phyloP scores from a whole-genome alignment of 768 basidiomycete genomes.

The Gloeophyllum trabeum region DNA sequence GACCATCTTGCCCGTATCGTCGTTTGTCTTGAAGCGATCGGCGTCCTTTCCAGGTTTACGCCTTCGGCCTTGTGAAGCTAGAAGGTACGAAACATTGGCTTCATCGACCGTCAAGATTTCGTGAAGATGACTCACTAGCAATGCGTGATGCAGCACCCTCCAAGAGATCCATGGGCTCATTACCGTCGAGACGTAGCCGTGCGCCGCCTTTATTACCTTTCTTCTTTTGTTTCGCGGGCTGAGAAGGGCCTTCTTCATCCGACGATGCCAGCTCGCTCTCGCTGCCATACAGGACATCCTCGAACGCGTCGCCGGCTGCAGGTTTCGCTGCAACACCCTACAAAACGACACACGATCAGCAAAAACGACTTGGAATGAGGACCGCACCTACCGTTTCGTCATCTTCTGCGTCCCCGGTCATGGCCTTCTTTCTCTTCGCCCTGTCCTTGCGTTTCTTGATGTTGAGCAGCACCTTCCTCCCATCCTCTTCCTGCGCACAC shows the following conservation, averaged over 20 bases:
- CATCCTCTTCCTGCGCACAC: conserved; percentile 66
- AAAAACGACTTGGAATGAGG: no score
- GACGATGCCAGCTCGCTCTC: conserved; percentile 81
- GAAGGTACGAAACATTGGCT: conserved; percentile 1
- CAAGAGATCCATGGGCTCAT: conserved; percentile 92
- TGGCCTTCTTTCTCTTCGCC: conserved; percentile 78
- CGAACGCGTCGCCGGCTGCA: conserved; percentile 79
- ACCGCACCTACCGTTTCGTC: conserved; percentile 32
- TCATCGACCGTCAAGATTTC: no score
- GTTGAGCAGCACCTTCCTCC: conserved; percentile 81
- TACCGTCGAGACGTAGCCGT: conserved; percentile 76
- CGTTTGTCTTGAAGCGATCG: conserved; percentile 77
- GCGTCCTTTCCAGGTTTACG: conserved; percentile 84
- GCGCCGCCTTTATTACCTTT: conserved; percentile 28
- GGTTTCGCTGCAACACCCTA: no score
- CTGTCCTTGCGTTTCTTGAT: conserved; percentile 94
- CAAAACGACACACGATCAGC: no score
- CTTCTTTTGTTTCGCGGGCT: conserved; percentile 25
- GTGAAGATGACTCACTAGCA: conserved; percentile 65
- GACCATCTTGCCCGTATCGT: conserved; percentile 71
- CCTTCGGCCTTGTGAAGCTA: conserved; percentile 14
- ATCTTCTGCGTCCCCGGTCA: conserved; percentile 40
- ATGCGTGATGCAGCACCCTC: conserved; percentile 65
- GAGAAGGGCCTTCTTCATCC: conserved; percentile 30
- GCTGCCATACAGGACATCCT: conserved; percentile 94